phyloP scores from a whole-genome alignment of 2,329 filamentous ascomycete genomes.

The Hymenoscyphus linearis region DNA sequence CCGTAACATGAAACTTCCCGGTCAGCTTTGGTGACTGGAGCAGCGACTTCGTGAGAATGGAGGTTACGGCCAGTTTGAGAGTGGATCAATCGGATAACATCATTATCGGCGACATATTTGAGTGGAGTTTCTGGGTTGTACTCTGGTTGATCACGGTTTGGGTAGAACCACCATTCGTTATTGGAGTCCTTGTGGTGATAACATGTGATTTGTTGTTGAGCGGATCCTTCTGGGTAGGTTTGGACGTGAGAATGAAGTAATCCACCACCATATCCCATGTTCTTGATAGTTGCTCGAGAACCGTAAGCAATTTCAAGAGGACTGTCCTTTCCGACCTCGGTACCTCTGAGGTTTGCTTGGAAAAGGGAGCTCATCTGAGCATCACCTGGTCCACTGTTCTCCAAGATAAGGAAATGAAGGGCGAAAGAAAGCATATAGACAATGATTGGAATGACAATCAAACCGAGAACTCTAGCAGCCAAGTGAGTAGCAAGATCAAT shows the following conservation, averaged over 20 bases:
- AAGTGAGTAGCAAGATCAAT: constrained; percentile 71
- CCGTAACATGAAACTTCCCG: constrained; percentile 95
- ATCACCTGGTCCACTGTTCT: constrained; percentile 91
- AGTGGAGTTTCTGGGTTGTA: constrained; percentile 69
- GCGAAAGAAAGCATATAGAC: constrained; percentile 97
- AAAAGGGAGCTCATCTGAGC: constrained; percentile 99
- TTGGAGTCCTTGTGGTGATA: constrained; percentile 99
- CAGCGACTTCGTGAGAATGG: constrained; percentile 86
- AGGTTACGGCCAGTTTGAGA: constrained; percentile 94
- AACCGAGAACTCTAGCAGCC: constrained; percentile 70
- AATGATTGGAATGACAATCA: constrained; percentile 82
- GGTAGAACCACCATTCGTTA: constrained; percentile 99
- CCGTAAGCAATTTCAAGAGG: constrained; percentile 88
- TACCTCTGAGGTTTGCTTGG: constrained; percentile 92
- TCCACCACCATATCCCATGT: constrained; percentile 98
- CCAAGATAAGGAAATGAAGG: constrained; percentile 87
- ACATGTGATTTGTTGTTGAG: constrained; percentile 95
- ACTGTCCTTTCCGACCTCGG: constrained; percentile 89
- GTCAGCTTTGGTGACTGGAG: constrained; percentile 83
- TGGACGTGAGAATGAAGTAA: constrained; percentile 95
- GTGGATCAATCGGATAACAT: constrained; percentile 81
- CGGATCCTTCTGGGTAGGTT: constrained; percentile 89
- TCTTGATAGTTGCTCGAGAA: constrained; percentile 89
- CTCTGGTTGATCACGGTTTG: constrained; percentile 71
- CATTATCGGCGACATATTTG: constrained; percentile 70